phyloP scores from a whole-genome alignment of 768 basidiomycete genomes.

The Boletus subcaerulescens region DNA sequence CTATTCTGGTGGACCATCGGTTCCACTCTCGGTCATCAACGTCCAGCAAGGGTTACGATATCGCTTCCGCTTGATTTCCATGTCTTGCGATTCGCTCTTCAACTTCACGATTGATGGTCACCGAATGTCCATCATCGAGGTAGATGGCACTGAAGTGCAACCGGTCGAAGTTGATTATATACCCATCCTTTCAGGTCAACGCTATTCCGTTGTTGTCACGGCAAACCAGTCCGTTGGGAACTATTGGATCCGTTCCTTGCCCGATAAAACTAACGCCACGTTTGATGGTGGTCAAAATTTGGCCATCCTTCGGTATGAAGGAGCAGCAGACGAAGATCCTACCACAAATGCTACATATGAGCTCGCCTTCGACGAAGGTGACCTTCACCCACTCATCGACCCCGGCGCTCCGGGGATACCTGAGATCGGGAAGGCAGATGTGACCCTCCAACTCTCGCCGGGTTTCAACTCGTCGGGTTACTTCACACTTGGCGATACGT shows the following conservation, averaged over 20 bases:
- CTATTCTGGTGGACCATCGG: constrained; percentile 1
- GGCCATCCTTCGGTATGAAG: constrained; percentile 4
- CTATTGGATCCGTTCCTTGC: constrained; percentile 50
- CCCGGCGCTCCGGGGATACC: constrained; percentile 1
- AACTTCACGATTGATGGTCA: constrained; percentile 10
- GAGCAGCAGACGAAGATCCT: neutral
- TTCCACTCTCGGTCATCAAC: constrained; percentile 1
- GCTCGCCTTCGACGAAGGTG: neutral
- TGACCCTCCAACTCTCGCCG: neutral
- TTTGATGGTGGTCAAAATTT: constrained; percentile 2
- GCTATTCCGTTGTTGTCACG: constrained; percentile 30
- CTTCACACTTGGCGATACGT: neutral
- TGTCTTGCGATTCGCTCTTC: neutral
- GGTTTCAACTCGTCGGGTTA: neutral
- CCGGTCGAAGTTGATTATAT: neutral
- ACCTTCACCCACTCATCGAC: neutral
- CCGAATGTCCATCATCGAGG: constrained; percentile 7
- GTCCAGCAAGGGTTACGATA: constrained; percentile 2
- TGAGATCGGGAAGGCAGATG: constrained; percentile 2
- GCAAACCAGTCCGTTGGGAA: constrained; percentile 45
- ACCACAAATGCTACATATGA: neutral
- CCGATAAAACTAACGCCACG: constrained; percentile 5
- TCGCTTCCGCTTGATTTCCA: neutral
- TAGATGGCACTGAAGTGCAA: neutral
- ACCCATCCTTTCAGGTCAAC: neutral